Conservation (phyloP, 345 rosid genomes). For the Gossypium thurberi region DNA sequence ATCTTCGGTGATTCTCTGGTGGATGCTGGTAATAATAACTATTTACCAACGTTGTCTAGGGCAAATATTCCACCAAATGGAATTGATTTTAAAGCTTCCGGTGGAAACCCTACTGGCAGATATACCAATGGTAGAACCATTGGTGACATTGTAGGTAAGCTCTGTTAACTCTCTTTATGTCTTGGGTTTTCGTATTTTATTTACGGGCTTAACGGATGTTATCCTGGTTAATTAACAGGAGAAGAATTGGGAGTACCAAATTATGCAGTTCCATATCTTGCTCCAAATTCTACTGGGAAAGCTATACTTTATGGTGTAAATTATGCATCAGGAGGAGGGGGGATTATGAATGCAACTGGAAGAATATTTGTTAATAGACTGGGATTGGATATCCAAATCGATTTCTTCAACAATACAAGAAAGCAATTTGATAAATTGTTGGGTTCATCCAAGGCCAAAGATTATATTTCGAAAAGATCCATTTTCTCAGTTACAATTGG, state of each 20-base stretch:
- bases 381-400: slow-evolving; percentile 83
- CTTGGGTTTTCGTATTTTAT: not conserved
- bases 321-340: slow-evolving; percentile 96
- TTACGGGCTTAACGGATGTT: too few species aligned
- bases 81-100: slow-evolving; percentile 64
- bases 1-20: slow-evolving; percentile 87
- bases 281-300: slow-evolving; percentile 81
- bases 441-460: slow-evolving; percentile 64
- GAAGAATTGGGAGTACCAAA: slow-evolving; percentile 66
- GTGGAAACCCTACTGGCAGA: slow-evolving; percentile 82
- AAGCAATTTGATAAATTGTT: slow-evolving; percentile 57
- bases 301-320: slow-evolving; percentile 63
- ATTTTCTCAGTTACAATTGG: slow-evolving; percentile 77
- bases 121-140: slow-evolving; percentile 89
- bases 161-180: not conserved
- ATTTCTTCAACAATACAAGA: slow-evolving; percentile 66
- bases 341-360: slow-evolving; percentile 88
- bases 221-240: slow-evolving; percentile 28
- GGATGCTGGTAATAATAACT: slow-evolving; percentile 87
- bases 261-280: slow-evolving; percentile 64
- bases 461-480: slow-evolving; percentile 43
- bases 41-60: slow-evolving; percentile 64
- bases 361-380: slow-evolving; percentile 84
- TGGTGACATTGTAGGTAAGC: slow-evolving; percentile 43
- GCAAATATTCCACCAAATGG: slow-evolving; percentile 81